Conservation (phyloP, 108 stramenopile species). For the Seminavis robusta region DNA sequence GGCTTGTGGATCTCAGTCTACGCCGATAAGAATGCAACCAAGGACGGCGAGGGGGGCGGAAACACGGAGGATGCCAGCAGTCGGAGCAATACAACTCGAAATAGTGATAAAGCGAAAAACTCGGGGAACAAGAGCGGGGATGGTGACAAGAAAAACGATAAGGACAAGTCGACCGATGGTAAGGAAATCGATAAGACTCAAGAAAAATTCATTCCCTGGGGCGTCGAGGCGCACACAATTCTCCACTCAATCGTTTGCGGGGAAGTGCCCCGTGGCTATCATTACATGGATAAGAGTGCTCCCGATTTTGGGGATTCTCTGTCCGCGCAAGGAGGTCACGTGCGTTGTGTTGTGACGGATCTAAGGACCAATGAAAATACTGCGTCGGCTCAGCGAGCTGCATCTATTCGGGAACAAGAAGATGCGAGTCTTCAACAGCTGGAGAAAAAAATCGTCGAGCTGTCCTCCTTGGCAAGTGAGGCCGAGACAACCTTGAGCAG, state of each 20-base stretch:
- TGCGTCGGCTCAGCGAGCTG: constrained; percentile 43
- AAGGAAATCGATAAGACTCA: constrained; percentile 1
- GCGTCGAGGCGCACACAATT: constrained; percentile 35
- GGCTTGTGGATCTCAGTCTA: constrained; percentile 53
- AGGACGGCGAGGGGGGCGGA: constrained; percentile 3
- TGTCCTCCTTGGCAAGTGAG: constrained; percentile 4
- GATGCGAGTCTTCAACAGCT: constrained; percentile 15
- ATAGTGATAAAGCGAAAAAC: no score
- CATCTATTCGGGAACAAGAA: constrained; percentile 32
- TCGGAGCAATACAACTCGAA: no score
- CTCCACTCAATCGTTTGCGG: constrained; percentile 60
- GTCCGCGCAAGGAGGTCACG: constrained; percentile 45
- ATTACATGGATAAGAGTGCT: constrained; percentile 17
- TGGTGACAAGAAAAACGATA: constrained; percentile 12
- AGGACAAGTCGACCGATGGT: background rate
- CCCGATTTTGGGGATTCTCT: constrained; percentile 33
- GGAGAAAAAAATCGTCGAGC: constrained; percentile 21
- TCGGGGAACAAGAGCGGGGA: constrained; percentile 23
- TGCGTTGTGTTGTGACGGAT: constrained; percentile 69
- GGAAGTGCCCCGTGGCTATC: constrained; percentile 43
- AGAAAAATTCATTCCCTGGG: constrained; percentile 65
- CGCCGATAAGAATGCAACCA: constrained; percentile 12
- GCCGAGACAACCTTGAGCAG: constrained; percentile 12
- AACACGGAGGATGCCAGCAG: background rate
- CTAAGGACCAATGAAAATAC: constrained; percentile 58